phyloP scores from a whole-genome alignment of 805 yeast genomes.

The Kodamaea lidongshanica region DNA sequence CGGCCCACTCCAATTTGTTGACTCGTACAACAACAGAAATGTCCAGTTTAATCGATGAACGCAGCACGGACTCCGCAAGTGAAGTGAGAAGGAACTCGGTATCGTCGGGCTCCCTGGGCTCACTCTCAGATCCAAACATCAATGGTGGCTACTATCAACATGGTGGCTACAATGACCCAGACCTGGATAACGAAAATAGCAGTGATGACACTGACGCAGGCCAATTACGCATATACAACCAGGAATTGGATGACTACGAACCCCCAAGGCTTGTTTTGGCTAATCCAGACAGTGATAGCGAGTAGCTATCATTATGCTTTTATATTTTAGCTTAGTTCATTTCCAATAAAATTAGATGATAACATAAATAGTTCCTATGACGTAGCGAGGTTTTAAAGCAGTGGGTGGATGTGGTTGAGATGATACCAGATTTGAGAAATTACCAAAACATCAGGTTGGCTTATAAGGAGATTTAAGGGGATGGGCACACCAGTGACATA shows the following conservation, averaged over 20 bases:
- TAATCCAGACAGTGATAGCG: conserved; percentile 50
- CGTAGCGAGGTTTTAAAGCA: too few species aligned
- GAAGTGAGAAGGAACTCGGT: conserved; percentile 16
- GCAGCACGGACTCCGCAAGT: conserved; percentile 16
- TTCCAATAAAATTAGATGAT: too few species aligned
- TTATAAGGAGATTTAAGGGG: too few species aligned
- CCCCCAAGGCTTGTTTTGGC: conserved; percentile 48
- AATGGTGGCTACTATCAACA: conserved; percentile 37
- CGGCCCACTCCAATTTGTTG: conserved; percentile 13
- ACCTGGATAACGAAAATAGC: conserved; percentile 10
- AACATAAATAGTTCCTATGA: too few species aligned
- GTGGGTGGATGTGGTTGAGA: too few species aligned
- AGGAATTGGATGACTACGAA: conserved; percentile 23
- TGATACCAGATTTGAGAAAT: too few species aligned
- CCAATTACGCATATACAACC: not conserved
- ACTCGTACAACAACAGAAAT: conserved; percentile 27
- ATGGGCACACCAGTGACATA: too few species aligned
- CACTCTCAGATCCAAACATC: conserved; percentile 18
- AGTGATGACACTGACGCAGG: conserved; percentile 11
- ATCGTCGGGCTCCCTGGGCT: conserved; percentile 25
- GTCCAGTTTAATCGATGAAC: conserved; percentile 15
- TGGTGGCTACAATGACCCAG: conserved; percentile 28
- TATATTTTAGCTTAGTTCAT: too few species aligned
- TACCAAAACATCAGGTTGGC: too few species aligned
- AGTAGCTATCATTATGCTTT: too few species aligned